These are phyloP conservation scores for Trichoderma hamatum DNA, from an alignment of 2,329 filamentous ascomycete genomes.

Conservation along the genomic window DNA sequence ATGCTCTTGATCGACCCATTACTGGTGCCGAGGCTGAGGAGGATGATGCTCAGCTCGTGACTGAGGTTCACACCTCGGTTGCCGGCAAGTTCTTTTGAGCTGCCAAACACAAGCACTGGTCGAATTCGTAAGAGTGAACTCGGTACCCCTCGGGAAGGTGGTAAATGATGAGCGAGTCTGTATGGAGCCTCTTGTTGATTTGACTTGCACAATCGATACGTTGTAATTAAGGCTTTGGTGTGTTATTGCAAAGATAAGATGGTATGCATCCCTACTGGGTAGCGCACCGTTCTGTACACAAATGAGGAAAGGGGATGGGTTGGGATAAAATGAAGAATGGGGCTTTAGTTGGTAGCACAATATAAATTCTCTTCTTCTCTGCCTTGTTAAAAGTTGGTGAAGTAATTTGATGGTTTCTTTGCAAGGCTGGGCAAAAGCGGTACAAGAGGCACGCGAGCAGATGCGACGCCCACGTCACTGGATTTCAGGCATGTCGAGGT, in stretches of 20 bases:
- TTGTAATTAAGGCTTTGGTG: neutral
- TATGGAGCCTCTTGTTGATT: neutral
- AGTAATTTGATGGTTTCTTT: neutral
- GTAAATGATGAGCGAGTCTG: neutral
- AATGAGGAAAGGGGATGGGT: neutral
- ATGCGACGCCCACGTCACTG: neutral
- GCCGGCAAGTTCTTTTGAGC: constrained; percentile 59
- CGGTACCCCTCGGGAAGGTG: neutral
- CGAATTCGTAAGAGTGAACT: neutral
- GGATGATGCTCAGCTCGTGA: constrained; percentile 36
- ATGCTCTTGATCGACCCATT: constrained; percentile 63
- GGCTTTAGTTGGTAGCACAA: neutral
- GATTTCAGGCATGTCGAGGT: neutral
- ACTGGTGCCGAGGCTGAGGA: constrained; percentile 32
- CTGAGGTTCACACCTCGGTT: constrained; percentile 34
- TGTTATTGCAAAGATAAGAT: neutral
- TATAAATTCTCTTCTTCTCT: neutral
- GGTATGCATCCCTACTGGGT: neutral
- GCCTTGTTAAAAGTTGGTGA: neutral
- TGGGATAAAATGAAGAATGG: neutral
- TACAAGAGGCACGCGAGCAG: neutral
- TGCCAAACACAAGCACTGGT: neutral
- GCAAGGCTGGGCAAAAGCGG: neutral
- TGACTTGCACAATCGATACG: neutral
- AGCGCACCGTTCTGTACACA: neutral